Base-by-base conservation (phyloP, 1,284 basidiomycete genomes). In the Pyrrhoderma noxium region DNA sequence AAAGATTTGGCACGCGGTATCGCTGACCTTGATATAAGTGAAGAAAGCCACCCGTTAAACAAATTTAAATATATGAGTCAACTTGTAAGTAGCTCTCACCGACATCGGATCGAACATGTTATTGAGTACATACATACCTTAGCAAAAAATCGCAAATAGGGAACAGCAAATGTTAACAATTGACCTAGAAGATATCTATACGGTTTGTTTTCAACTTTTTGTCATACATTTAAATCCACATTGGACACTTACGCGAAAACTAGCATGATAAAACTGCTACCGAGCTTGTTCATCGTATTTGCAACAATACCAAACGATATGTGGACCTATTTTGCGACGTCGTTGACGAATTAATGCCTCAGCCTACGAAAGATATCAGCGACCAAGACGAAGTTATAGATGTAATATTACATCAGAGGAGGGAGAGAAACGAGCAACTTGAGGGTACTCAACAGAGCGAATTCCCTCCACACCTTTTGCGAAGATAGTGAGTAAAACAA, bases 401-500 rank as follows among this genome's bases (percentile, higher is more conserved):
- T 66, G 82, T 98, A 8, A 93, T 97, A 58, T 77, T 96, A 60
- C 91, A 94, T 64, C 96, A 99, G 65, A 78, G 96, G 49, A 75
- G 83, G 54, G 88, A 95, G 67, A 77, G 89, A 56, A 98, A 98
- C 62, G 80, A 85, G 43, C 77, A 86, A 58, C 73, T 82, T 35
- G 84, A 87, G 53, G 81, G 82, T 19, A 66, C 66, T 22, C 80
- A 82, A 52, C 78, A 80, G 40, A 62, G 67, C 13, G 80, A 81
- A 43, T 97, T 96, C 65, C 96, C 96, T 0, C 82, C 89, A 47
- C 89, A 93, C 64, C 73, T 99, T 14, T 77, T 98, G 61, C 75
- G 96, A 63, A 76, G 96, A 76, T 99, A 98, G 93, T 96, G 66
- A 67, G 93, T 82, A 5, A n/a, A n/a, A n/a, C n/a, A n/a, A n/a